Base-by-base conservation (phyloP, 108 stramenopile genomes). In the Conticribra weissflogii region DNA sequence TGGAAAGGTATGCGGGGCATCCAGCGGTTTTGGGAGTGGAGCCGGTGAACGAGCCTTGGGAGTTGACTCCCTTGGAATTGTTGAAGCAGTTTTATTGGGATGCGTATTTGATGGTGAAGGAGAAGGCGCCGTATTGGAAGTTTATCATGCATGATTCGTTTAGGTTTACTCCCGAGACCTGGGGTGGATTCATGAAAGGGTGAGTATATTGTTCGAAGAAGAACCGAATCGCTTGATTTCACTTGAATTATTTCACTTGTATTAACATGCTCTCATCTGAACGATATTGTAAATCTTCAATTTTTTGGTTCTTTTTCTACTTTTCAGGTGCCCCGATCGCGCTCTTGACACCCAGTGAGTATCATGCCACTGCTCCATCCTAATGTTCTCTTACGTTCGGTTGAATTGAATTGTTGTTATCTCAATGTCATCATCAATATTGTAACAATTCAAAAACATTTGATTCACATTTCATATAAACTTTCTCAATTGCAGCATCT, bases 141-240 rank as follows among this genome's bases (percentile, higher is more conserved):
- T 95, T 93, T 59, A 81, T 97, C 27, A 95, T 97, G 88, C 97
- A 97, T 78, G 97, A 97, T 81, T 89, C 89, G 5, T 97, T 97
- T 73, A 82, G 93, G 15, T 91, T 97, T 65, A 90, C 89, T 78
- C 68, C 88, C 8, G 75, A 78, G 44, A 72, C 93, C 28, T 97
- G 97, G 97, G 94, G 94, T 68, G 94, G 92, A 25, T 95, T 97
- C 67, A 95, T 97, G 93, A 76, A 57, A 28, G 89, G 88, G 73
- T 88, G 74, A 66, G 82, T 81, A 14, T 25, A n/a, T 53, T 48
- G n/a, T 3, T 66, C 34, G 22, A 0, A 2, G 46, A 30, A 23
- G 56, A 9, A 48, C 19, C 44, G 21, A 25, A 61, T 45, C 56
- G 17, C 18, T 54, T 41, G 30, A 9, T 0, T 71, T 52, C 52